A percentile compares a stretch with the other conserved stretches of the same genome.
These are phyloP conservation scores for Uronychia binucleata DNA, from an alignment of 73 alveolate genomes.

Conservation along the genomic window DNA sequence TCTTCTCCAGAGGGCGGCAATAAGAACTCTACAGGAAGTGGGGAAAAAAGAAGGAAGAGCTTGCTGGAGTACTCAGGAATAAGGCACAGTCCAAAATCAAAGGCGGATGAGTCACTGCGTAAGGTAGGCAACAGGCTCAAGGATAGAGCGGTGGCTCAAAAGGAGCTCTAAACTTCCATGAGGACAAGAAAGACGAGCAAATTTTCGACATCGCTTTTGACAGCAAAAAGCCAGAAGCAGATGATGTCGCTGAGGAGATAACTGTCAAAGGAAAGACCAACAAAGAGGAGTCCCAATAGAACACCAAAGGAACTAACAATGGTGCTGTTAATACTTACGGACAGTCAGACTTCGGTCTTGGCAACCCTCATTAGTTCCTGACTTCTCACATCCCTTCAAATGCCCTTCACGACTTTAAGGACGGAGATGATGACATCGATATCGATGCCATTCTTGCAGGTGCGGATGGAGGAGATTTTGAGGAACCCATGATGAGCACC, in stretches of 20 bases:
- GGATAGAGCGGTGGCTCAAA: not conserved
- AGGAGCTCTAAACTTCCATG: not conserved
- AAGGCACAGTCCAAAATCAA: not conserved
- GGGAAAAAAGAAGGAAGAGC: not conserved
- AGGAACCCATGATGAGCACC: not conserved
- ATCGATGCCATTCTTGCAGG: conserved; percentile 1
- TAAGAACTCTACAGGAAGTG: not conserved
- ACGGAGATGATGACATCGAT: not conserved
- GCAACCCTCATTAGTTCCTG: no score
- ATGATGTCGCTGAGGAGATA: not conserved
- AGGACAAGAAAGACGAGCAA: not conserved
- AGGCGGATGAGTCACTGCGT: not conserved
- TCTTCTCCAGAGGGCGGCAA: not conserved
- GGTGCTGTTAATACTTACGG: no score
- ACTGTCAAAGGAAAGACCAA: not conserved
- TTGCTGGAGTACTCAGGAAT: not conserved
- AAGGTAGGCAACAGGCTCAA: not conserved
- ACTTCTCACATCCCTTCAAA: not conserved
- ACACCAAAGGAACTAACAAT: not conserved
- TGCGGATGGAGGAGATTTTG: not conserved
- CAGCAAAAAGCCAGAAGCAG: not conserved
- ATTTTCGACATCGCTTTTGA: not conserved
- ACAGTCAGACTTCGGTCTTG: not conserved
- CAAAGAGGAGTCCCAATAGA: not conserved
- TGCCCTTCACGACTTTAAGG: not conserved